Evolutionary conservation across 208 protist genomes (phyloP).

Genomic region (Trypanosoma rangeli): DNA sequence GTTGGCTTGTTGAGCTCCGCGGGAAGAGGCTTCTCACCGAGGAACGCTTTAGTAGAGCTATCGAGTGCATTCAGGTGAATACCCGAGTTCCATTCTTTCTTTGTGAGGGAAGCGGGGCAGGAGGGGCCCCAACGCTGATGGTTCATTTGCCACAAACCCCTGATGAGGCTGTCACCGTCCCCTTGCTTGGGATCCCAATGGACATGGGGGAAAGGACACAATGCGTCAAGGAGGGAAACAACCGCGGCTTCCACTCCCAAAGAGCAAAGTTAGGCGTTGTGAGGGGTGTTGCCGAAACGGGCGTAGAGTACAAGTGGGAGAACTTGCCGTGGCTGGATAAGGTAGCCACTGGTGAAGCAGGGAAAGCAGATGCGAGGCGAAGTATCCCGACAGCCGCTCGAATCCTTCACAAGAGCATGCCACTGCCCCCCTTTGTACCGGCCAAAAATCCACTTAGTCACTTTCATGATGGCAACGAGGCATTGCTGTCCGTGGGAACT

Average conservation of each 20-base stretch:
- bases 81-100: slow-evolving; percentile 24
- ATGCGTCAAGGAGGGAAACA: background rate
- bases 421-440: background rate
- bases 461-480: background rate
- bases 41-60: slow-evolving; percentile 9
- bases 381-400: background rate
- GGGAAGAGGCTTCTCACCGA: slow-evolving; percentile 11
- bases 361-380: background rate
- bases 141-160: slow-evolving; percentile 22
- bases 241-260: background rate
- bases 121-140: slow-evolving; percentile 17
- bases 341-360: background rate
- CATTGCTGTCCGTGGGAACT: background rate
- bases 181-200: background rate
- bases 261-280: background rate
- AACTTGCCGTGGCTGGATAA: background rate
- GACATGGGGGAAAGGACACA: background rate
- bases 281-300: background rate
- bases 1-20: slow-evolving; percentile 37
- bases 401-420: background rate
- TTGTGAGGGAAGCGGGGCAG: slow-evolving; percentile 8
- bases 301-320: background rate
- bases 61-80: slow-evolving; percentile 14
- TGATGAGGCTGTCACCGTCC: slow-evolving; percentile 18
- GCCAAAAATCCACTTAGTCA: background rate